Evolutionary conservation across 1,284 basidiomycete species (phyloP), one percentile per base, ranked within the genome.

Genomic region (Papiliotrema fonsecae): DNA sequence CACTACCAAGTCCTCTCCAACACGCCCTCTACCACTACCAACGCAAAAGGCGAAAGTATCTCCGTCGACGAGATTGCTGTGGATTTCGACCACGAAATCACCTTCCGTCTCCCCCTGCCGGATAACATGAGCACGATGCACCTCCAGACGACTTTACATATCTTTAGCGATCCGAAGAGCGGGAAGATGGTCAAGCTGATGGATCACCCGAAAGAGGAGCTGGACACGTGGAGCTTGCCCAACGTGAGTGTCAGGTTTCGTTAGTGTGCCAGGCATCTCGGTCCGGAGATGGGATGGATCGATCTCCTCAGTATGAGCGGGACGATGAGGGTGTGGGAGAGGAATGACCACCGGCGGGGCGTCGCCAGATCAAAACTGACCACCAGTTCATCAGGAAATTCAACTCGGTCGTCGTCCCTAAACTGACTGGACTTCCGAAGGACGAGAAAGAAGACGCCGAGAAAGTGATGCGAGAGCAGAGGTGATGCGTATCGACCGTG

Each of bases 181-280:
- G 60, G 60, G 5, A 61, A 60, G 55, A 65, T 69, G 24, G 61
- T 67, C 11, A 52, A 59, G 46, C 46, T 69, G 32, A 59, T 63
- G 49, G 67, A 69, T 60, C 52, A 64, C 37, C 57, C 60, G 30
- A 50, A 58, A 41, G 58, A 64, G 27, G 41, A 57, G 31, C 62
- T 69, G n/a, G 56, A 62, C 24, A 56, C 56, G 25, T 63, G 64
- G 45, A 53, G 58, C 9, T 46, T 69, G 36, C 49, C 62, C 4
- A 56, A 45, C 24, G 58, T 62, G 44, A 52, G 52, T 46, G 25
- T 45, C 28, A n/a, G n/a, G n/a, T n/a, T n/a, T n/a, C n/a, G n/a
- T n/a, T n/a, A n/a, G n/a, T n/a, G n/a, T n/a, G n/a, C n/a, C n/a
- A n/a, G n/a, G n/a, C n/a, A n/a, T n/a, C n/a, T n/a, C n/a, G n/a